phyloP scores from a whole-genome alignment of 2,329 filamentous ascomycete genomes.

The Ceratocystis cacaofunesta region DNA sequence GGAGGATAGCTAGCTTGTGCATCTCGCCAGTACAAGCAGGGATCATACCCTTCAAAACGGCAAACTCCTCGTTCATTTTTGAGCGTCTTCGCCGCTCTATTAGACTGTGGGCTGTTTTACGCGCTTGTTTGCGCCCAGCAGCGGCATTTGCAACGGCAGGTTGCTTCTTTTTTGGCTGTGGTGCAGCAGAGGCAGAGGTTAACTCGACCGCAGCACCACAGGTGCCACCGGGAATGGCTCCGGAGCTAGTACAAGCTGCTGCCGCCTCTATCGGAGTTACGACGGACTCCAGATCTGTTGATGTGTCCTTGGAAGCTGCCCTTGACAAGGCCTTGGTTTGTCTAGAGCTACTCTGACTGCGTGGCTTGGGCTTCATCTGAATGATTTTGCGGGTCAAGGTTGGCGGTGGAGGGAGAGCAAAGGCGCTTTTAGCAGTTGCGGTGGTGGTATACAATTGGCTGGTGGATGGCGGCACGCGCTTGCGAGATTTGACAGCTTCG shows the following conservation, averaged over 20 bases:
- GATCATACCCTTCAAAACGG: slow-evolving; percentile 83
- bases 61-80: slow-evolving; percentile 99
- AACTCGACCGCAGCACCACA: not conserved
- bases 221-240: too few species aligned
- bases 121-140: slow-evolving; percentile 82
- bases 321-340: not conserved
- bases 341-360: slow-evolving; percentile 12
- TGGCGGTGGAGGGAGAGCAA: slow-evolving; percentile 79
- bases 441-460: slow-evolving; percentile 28
- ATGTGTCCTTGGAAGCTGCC: slow-evolving; percentile 13
- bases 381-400: slow-evolving; percentile 92
- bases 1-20: slow-evolving; percentile 92
- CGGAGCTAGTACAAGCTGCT: not conserved
- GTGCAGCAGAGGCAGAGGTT: slow-evolving; percentile 5
- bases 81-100: slow-evolving; percentile 81
- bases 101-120: slow-evolving; percentile 90
- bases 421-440: slow-evolving; percentile 40
- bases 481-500: slow-evolving; percentile 38
- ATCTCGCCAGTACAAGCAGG: slow-evolving; percentile 93
- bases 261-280: slow-evolving; percentile 2
- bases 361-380: slow-evolving; percentile 66
- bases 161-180: slow-evolving; percentile 58
- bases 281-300: not conserved
- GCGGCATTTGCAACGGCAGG: slow-evolving; percentile 54
- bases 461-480: slow-evolving; percentile 31